Evolutionary conservation across 1,284 basidiomycete genomes (phyloP).

Genomic region (Moesziomyces aphidis): DNA sequence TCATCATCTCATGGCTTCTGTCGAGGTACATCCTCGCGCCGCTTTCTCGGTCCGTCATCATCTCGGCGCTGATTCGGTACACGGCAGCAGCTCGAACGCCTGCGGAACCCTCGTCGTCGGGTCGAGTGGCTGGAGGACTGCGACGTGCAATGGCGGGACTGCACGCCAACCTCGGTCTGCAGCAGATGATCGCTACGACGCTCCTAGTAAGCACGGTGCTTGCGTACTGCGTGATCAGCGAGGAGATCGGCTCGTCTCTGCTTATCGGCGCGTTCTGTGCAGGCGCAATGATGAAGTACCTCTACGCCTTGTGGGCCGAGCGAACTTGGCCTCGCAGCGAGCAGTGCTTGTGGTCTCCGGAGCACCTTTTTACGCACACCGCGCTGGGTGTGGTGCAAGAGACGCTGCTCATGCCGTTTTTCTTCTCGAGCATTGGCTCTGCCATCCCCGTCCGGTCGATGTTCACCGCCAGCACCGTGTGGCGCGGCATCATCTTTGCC

Average conservation of each 20-base stretch:
- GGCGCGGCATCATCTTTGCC: slow-evolving; percentile 72
- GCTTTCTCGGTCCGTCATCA: slow-evolving; percentile 11
- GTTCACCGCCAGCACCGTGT: slow-evolving; percentile 71
- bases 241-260: slow-evolving; percentile 68
- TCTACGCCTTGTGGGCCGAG: background rate
- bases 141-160: background rate
- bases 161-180: background rate
- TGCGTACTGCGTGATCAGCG: slow-evolving; percentile 22
- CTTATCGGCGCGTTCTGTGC: slow-evolving; percentile 71
- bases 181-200: slow-evolving; percentile 9
- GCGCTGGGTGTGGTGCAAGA: slow-evolving; percentile 14
- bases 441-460: slow-evolving; percentile 73
- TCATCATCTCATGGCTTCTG: slow-evolving; percentile 51
- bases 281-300: slow-evolving; percentile 57
- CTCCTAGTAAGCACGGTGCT: slow-evolving; percentile 11
- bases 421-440: slow-evolving; percentile 74
- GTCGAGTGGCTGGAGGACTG: background rate
- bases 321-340: background rate
- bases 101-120: background rate
- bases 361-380: slow-evolving; percentile 9
- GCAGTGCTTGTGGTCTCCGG: slow-evolving; percentile 6
- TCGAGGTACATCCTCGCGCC: slow-evolving; percentile 12
- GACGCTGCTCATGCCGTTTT: slow-evolving; percentile 71
- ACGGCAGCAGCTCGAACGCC: background rate
- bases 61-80: slow-evolving; percentile 15